Evolutionary conservation across 345 rosid species (phyloP), one percentile per base, ranked within the genome.

Genomic region (Populus nigra): DNA sequence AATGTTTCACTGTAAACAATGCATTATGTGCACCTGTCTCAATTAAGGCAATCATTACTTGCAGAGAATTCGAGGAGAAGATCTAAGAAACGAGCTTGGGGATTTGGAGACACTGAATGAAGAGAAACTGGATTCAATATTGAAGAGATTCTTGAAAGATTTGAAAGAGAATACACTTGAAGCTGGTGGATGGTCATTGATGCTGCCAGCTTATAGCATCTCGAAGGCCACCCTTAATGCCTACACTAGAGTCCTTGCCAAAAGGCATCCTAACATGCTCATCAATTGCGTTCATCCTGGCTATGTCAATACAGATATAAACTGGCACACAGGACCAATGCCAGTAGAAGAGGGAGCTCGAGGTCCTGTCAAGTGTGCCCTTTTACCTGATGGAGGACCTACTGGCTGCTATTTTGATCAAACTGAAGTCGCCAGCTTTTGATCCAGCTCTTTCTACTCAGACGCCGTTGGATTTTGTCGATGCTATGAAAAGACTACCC

Each of bases 251-350:
- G 70, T 88, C 63, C 80, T 90, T 4, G 91, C 90, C 17, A 88
- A 76, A 73, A 85, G 49, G 73, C 68, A 89, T 50, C 88, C 88
- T 0, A 35, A 53, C 0, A 90, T 88, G 91, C 77, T 71, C 57
- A 83, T 90, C 71, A 88, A 90, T 33, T 87, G 87, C 27, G 90
- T 88, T 50, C 91, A 88, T 81, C 91, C 91, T 6, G 91, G 90
- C 23, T 90, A 74, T 41, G 89, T 87, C 33, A 16, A 86, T 23
- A 85, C 91, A 0, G 91, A 88, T 69, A 41, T 87, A 2, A 86
- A 84, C 73, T 86, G 87, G 88, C 88, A 85, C 69, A 89, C 86
- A 0, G 89, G 92, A 29, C 15, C 81, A 6, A 73, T 86, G 83
- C 41, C 86, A 0, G 69, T 82, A 2, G 87, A 81, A 70, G 91